phyloP scores from a whole-genome alignment of 768 basidiomycete species.

The Lactarius evosmus region DNA sequence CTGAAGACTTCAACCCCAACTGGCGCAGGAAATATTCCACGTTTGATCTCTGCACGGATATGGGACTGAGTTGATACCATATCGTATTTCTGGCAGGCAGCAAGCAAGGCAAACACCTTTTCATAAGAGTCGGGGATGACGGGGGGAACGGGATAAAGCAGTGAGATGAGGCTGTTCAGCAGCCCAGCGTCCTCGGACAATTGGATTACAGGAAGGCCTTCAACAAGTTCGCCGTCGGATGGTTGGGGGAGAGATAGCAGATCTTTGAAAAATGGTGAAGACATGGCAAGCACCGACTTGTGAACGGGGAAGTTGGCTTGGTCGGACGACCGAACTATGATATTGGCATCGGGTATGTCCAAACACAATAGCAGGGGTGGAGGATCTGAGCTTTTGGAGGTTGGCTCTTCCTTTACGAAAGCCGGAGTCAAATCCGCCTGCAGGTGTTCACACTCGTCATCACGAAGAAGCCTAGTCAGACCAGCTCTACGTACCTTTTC shows the following conservation, averaged over 20 bases:
- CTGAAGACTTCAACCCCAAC: neutral
- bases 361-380: neutral
- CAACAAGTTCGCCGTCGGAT: neutral
- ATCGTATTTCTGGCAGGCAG: neutral
- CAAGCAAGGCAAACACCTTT: neutral
- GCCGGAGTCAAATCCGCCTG: neutral
- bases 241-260: neutral
- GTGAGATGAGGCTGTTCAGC: neutral
- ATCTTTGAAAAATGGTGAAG: conserved; percentile 6
- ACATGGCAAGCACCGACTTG: neutral
- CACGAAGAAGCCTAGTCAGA: neutral
- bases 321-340: neutral
- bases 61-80: neutral
- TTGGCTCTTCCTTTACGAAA: neutral
- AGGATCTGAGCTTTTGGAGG: neutral
- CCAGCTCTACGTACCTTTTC: neutral
- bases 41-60: neutral
- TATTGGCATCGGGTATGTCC: neutral
- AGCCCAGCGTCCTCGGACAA: neutral
- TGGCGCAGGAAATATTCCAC: neutral
- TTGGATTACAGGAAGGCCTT: neutral
- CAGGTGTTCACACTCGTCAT: too few relatives aligned
- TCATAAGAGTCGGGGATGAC: neutral
- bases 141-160: neutral
- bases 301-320: neutral